Evolutionary conservation across 2,329 filamentous ascomycete species (phyloP), one percentile per base, ranked within the genome.

Genomic region (Penicillium sp.): DNA sequence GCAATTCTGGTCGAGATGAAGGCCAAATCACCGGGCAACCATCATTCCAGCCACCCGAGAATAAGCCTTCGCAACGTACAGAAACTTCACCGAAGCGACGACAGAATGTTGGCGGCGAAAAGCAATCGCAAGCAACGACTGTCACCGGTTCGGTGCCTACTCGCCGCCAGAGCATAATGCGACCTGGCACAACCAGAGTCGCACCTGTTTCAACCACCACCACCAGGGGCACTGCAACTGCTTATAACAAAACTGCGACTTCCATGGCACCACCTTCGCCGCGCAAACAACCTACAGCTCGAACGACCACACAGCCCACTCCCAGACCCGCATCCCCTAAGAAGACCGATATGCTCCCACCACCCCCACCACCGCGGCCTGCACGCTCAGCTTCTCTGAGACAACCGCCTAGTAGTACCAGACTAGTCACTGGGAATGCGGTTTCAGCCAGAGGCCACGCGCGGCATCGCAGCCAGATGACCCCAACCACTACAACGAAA

Each of bases 381-480:
- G 55, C 56, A 18, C 66, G 74, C 47, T 76, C 74, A 3, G 63
- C 70, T 7, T 76, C 74, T 11, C 48, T 76, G 36, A 64, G 69
- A 56, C 73, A 76, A 51, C 71, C 70, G 51, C 69, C 69, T n/a
- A 55, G 56, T 18, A 54, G 54, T 9, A 52, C 65, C 2, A 29
- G 28, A 21, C 26, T n/a, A 5, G 66, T 59, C 31, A 37, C 63
- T 6, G 59, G 45, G 18, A 48, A 56, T 3, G 31, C 65, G 9
- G 44, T 60, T 1, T 48, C 50, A 11, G 42, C 46, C 13, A 64
- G 59, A 43, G 64, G 66, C 0, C 74, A 77, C 62, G 24, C 61
- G 14, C 67, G 73, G 23, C 70, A 75, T 53, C 68, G 66, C 14
- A 76, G 74, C 39, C 72, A 75, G 59, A 51, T 72, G 33, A 54